Evolutionary conservation across 306 rosid species (phyloP), one percentile per base, ranked within the genome.

Genomic region (Castanea mollissima): DNA sequence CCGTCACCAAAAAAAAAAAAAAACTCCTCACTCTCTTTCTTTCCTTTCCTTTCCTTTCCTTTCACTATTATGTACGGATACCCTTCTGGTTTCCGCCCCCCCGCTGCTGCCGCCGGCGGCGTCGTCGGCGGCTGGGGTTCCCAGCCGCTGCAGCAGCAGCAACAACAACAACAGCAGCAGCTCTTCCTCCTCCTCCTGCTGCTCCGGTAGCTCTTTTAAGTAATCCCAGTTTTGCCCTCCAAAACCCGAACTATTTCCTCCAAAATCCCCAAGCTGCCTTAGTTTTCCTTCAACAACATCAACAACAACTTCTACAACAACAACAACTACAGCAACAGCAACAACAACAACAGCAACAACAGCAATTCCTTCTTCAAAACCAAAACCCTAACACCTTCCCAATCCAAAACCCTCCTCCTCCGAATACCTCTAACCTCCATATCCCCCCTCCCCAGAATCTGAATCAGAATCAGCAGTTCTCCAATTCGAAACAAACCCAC

Each of bases 61-160:
- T 38, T 38, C 0, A 7, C 46, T 38, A 55, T 85, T 1, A 91
- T 92, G 97, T 78, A 83, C 80, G 87, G 87, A n/a, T 82, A 55
- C 11, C 86, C 73, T 2, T 44, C 54, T 16, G 38, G 63, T 5
- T 83, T 56, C 78, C 79, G 77, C 49, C 74, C 74, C 55, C 38
- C 70, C 3, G 46, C 46, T 38, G 2, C 46, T 0, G 10, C 46
- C 11, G 54, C 0, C 4, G 52, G 52, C 52, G 15, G 52, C 46
- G 68, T 81, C 52, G 6, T 72, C 7, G 25, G 72, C 25, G 21
- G 72, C 25, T 67, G 72, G 72, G 51, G 49, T 67, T 67, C 46
- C 7, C 46, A 38, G 11, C 46, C 11, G 11, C 46, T 38, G 51
- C 72, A 9, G 72, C 52, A 74, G 15, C 86, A 51, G 16, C 76